Conservation (phyloP, 2,329 filamentous ascomycete species). For the Ophioceras dolichostomum region DNA sequence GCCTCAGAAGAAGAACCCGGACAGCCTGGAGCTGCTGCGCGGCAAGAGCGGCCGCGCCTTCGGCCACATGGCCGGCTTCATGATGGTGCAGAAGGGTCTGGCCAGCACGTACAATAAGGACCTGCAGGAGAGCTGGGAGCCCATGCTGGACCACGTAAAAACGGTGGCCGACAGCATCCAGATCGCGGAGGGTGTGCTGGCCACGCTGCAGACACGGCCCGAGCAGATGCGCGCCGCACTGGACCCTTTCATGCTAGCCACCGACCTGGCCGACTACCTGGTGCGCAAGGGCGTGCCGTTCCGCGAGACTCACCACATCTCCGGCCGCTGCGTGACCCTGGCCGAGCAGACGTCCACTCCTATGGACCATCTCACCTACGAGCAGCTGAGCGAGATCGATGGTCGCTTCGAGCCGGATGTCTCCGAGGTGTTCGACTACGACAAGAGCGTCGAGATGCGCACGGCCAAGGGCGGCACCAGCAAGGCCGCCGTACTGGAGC, state of each 20-base stretch:
- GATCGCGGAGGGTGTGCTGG: slow-evolving; percentile 71
- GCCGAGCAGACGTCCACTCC: slow-evolving; percentile 53
- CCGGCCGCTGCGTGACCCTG: slow-evolving; percentile 60
- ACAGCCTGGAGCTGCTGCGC: slow-evolving; percentile 58
- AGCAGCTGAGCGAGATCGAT: slow-evolving; percentile 58
- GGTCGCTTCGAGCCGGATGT: slow-evolving; percentile 61
- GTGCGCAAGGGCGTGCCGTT: slow-evolving; percentile 65
- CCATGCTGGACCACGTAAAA: slow-evolving; percentile 75
- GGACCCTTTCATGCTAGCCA: slow-evolving; percentile 74
- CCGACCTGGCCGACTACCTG: slow-evolving; percentile 55
- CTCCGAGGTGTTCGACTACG: slow-evolving; percentile 61
- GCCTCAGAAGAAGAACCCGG: slow-evolving; percentile 77
- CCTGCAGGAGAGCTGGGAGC: slow-evolving; percentile 76
- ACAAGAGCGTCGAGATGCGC: slow-evolving; percentile 70
- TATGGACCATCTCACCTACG: slow-evolving; percentile 59
- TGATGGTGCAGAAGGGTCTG: slow-evolving; percentile 59
- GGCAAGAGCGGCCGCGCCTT: slow-evolving; percentile 68
- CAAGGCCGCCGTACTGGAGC: slow-evolving; percentile 27
- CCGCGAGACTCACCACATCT: slow-evolving; percentile 74
- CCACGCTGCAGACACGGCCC: slow-evolving; percentile 56
- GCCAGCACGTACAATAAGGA: slow-evolving; percentile 86
- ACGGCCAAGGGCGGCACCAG: slow-evolving; percentile 69
- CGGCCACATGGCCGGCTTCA: slow-evolving; percentile 70
- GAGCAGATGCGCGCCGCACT: slow-evolving; percentile 71
- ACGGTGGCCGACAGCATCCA: slow-evolving; percentile 69